Conservation (phyloP, 1,284 basidiomycete species). For the Athelia psychrophila region DNA sequence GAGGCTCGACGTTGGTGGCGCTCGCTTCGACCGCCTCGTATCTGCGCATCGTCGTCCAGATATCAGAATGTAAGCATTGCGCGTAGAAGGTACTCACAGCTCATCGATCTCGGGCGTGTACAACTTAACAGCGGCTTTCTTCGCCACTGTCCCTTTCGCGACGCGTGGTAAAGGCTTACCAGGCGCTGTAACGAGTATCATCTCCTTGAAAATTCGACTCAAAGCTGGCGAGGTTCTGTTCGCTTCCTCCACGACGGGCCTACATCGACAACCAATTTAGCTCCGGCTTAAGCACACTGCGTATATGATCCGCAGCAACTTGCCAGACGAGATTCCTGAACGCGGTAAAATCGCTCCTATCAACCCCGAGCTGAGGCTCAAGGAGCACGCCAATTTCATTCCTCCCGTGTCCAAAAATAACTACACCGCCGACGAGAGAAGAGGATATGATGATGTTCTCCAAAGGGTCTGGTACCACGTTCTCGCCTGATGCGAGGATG, state of each 20-base stretch:
- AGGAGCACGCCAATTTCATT: no score
- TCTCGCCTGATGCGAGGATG: no score
- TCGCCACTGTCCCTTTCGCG: constrained; percentile 36
- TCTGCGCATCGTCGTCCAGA: neutral
- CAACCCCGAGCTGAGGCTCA: no score
- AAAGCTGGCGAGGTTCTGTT: constrained; percentile 35
- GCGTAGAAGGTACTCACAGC: constrained; percentile 25
- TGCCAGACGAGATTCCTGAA: no score
- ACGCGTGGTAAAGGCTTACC: constrained; percentile 32
- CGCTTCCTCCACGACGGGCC: constrained; percentile 37
- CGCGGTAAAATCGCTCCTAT: no score
- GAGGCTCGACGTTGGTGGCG: constrained; percentile 15
- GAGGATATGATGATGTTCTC: no score
- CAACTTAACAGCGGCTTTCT: constrained; percentile 28
- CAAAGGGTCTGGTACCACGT: no score
- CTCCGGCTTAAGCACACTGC: no score
- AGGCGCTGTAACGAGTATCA: constrained; percentile 29
- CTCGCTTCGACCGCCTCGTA: constrained; percentile 27
- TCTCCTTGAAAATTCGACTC: constrained; percentile 40
- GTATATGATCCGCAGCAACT: no score
- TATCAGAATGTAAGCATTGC: neutral
- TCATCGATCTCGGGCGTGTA: constrained; percentile 33
- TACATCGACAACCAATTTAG: constrained; percentile 11
- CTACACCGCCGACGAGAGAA: no score
- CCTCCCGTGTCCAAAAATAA: no score